These are phyloP conservation scores for Umbilicus rupestris DNA, from an alignment of 164 flowering plant species.

Conservation along the genomic window DNA sequence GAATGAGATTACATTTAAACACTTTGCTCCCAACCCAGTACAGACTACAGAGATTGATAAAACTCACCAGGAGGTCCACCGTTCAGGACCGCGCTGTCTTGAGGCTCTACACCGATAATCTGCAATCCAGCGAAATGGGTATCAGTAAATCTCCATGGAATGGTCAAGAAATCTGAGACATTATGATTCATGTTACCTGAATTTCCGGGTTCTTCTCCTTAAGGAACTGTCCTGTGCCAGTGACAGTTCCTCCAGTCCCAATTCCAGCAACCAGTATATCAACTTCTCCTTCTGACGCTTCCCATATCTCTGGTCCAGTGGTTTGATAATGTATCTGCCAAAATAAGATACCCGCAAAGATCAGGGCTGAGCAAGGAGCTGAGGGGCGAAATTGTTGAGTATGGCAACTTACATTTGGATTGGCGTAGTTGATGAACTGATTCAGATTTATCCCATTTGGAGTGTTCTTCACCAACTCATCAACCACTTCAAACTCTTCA, in stretches of 20 bases:
- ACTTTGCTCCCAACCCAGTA: background rate
- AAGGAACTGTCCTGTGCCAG: slow-evolving; percentile 64
- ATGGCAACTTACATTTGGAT: slow-evolving; percentile 39
- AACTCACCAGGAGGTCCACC: slow-evolving; percentile 86
- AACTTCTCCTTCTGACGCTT: slow-evolving; percentile 50
- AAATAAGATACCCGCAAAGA: background rate
- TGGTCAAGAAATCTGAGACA: too few relatives aligned
- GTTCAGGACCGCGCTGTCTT: slow-evolving; percentile 62
- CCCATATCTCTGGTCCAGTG: slow-evolving; percentile 90
- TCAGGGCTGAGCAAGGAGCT: background rate
- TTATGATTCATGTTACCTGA: slow-evolving; percentile 32
- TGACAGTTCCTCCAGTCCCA: slow-evolving; percentile 81
- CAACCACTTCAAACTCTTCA: slow-evolving; percentile 63
- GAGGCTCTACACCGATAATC: slow-evolving; percentile 76
- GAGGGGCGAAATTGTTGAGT: too few relatives aligned
- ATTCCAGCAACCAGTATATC: slow-evolving; percentile 71
- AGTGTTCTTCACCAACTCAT: slow-evolving; percentile 50
- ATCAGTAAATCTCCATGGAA: too few relatives aligned
- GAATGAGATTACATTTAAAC: background rate
- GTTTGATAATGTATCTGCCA: slow-evolving; percentile 68
- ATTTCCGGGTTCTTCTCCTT: slow-evolving; percentile 58
- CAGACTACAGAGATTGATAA: background rate
- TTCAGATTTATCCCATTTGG: slow-evolving; percentile 54
- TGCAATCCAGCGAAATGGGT: slow-evolving; percentile 5
- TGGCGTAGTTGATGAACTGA: slow-evolving; percentile 58